Percentiles rank a stretch among this genome's conserved stretches.
phyloP scores from a whole-genome alignment of 805 yeast genomes.

The Sugiyamaella americana region DNA sequence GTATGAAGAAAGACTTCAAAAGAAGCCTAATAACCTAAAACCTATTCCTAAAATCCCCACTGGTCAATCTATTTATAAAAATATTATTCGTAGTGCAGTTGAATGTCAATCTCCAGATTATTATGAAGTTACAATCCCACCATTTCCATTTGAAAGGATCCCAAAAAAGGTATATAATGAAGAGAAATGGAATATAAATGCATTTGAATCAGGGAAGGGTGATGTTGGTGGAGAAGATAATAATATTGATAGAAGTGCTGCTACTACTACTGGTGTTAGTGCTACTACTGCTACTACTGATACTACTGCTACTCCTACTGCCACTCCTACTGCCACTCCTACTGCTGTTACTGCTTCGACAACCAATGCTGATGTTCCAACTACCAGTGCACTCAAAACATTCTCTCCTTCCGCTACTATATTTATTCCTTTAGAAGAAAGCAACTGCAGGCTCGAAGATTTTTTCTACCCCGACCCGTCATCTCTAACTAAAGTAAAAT shows the following conservation, averaged over 20 bases:
- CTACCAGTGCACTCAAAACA: no score
- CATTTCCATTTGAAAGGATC: conserved; percentile 9
- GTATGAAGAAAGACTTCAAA: neutral
- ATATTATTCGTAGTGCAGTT: neutral
- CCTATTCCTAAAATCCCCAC: neutral
- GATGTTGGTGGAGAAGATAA: conserved; percentile 1
- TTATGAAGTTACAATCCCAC: conserved; percentile 7
- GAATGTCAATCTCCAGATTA: conserved; percentile 14
- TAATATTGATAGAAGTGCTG: neutral
- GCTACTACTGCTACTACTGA: no score
- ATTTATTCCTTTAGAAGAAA: no score
- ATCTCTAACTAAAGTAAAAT: no score
- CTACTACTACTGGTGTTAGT: no score
- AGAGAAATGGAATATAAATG: conserved; percentile 1
- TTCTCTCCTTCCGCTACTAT: no score
- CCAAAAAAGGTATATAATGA: neutral
- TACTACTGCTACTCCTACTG: no score
- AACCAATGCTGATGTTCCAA: no score
- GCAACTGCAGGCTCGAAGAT: no score
- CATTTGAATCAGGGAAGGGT: neutral
- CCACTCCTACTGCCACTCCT: no score
- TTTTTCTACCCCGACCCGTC: no score
- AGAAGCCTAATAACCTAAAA: neutral
- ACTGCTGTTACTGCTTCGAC: no score
- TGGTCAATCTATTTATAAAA: neutral